These are phyloP conservation scores for Parascedosporium putredinis DNA, from an alignment of 2,329 filamentous ascomycete species.

Conservation along the genomic window DNA sequence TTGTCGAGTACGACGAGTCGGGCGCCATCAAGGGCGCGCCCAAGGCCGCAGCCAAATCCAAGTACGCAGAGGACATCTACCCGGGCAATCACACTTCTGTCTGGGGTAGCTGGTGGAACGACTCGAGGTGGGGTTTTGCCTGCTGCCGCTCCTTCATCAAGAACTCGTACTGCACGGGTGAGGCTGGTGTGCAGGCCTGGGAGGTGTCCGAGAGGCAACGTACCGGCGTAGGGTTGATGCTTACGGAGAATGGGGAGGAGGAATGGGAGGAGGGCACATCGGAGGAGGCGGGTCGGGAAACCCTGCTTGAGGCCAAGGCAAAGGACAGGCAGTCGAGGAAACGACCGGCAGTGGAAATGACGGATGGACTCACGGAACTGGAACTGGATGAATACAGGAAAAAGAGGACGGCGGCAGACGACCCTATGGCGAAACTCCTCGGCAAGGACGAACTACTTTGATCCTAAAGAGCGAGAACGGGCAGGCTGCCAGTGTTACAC, in stretches of 20 bases:
- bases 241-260: constrained; percentile 16
- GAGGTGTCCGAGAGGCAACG: constrained; percentile 60
- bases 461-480: no score
- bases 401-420: constrained; percentile 62
- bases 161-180: constrained; percentile 95
- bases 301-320: constrained; percentile 20
- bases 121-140: constrained; percentile 91
- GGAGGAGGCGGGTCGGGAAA: constrained; percentile 14
- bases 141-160: constrained; percentile 92
- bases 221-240: constrained; percentile 34
- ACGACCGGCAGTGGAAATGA: constrained; percentile 68
- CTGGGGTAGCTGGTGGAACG: constrained; percentile 96
- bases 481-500: constrained; percentile 12
- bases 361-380: constrained; percentile 65
- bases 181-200: constrained; percentile 72
- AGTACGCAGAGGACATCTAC: constrained; percentile 80
- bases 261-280: constrained; percentile 19
- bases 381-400: constrained; percentile 79
- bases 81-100: constrained; percentile 87
- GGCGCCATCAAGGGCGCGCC: constrained; percentile 83
- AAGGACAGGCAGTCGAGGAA: constrained; percentile 43
- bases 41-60: constrained; percentile 68
- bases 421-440: constrained; percentile 78
- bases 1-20: constrained; percentile 88
- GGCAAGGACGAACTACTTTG: constrained; percentile 63